These are phyloP conservation scores for Ceratocystis huliohia DNA, from an alignment of 2,329 filamentous ascomycete genomes.

Conservation along the genomic window DNA sequence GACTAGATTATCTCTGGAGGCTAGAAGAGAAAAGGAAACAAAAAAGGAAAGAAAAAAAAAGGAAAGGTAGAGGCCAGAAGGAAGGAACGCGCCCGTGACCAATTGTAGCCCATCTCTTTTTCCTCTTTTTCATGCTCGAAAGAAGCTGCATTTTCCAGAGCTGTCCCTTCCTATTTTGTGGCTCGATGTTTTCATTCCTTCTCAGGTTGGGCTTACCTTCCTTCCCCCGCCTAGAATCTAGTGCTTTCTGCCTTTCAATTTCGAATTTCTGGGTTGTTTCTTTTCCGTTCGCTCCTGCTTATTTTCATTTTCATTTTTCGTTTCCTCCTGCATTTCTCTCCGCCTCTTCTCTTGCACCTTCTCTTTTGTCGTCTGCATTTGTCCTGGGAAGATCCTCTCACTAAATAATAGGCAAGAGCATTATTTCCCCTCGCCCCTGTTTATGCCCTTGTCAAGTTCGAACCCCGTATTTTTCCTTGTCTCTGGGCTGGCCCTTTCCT, in stretches of 20 bases:
- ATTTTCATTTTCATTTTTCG: neutral
- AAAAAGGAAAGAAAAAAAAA: neutral
- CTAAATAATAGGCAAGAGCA: neutral
- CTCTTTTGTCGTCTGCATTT: neutral
- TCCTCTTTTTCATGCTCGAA: neutral
- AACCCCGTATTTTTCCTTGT: neutral
- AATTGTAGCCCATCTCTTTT: neutral
- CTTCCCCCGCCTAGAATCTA: neutral
- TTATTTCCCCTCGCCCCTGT: neutral
- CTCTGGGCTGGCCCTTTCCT: neutral
- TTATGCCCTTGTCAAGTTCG: neutral
- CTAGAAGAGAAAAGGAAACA: neutral
- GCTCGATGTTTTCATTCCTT: neutral
- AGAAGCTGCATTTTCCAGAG: neutral
- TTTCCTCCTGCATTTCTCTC: neutral
- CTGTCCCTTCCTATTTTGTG: neutral
- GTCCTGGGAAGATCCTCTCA: neutral
- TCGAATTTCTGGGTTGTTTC: neutral
- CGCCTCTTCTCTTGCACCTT: neutral
- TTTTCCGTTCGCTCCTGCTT: neutral
- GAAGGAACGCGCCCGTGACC: neutral
- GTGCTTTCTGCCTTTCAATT: neutral
- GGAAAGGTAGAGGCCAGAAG: neutral
- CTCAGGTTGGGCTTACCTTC: neutral
- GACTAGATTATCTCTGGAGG: neutral